Conservation (phyloP, 371 early-diverging fungal genomes). For the Capniomyces stellatus region DNA sequence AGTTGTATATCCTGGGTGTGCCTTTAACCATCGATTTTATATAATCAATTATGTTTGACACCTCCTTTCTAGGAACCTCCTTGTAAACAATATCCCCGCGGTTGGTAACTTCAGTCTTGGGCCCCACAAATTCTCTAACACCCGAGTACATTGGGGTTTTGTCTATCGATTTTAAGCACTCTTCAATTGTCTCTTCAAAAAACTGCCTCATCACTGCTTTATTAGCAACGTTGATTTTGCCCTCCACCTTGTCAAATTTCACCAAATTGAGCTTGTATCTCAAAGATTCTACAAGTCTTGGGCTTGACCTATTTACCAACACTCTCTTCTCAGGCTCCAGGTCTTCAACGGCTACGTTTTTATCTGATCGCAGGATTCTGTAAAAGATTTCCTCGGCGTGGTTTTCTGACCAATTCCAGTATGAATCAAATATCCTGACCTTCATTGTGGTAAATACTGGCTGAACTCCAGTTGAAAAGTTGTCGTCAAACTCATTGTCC, state of each 20-base stretch:
- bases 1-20: constrained; percentile 4
- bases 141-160: constrained; percentile 68
- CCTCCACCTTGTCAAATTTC: too few relatives aligned
- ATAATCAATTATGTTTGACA: neutral
- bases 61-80: constrained; percentile 43
- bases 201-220: constrained; percentile 13
- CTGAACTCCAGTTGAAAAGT: constrained; percentile 68
- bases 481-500: constrained; percentile 73
- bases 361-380: too few relatives aligned
- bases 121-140: constrained; percentile 55
- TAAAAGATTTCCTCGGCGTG: neutral
- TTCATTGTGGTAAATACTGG: constrained; percentile 68
- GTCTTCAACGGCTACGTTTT: neutral
- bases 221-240: neutral
- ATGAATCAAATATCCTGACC: constrained; percentile 77
- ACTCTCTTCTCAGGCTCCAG: neutral
- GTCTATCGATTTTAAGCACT: constrained; percentile 54
- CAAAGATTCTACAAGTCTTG: constrained; percentile 54
- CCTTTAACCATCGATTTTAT: neutral
- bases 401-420: constrained; percentile 95
- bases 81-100: constrained; percentile 62
- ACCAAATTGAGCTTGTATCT: constrained; percentile 62
- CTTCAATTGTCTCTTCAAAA: constrained; percentile 53
- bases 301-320: constrained; percentile 70
- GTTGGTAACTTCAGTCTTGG: constrained; percentile 48